Conservation (phyloP, 2,329 filamentous ascomycete species). For the Bertia moriformis region DNA sequence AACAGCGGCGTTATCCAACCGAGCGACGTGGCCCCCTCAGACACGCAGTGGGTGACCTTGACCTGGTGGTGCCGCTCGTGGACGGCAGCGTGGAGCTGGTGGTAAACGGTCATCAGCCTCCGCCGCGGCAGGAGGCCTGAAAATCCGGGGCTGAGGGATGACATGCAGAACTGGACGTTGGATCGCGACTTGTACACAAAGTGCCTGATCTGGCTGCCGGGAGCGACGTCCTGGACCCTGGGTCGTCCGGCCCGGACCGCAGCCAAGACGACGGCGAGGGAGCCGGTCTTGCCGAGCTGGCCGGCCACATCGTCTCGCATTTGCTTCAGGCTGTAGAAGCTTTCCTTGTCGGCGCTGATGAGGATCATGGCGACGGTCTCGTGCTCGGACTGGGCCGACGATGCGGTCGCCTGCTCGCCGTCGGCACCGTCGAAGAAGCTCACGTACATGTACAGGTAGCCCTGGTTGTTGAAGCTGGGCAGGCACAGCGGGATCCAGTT, state of each 20-base stretch:
- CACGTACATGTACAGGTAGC: slow-evolving; percentile 98
- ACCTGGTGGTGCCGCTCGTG: slow-evolving; percentile 73
- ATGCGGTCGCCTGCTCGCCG: slow-evolving; percentile 21
- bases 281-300: slow-evolving; percentile 63
- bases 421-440: slow-evolving; percentile 66
- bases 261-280: slow-evolving; percentile 57
- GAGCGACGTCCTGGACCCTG: slow-evolving; percentile 58
- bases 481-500: slow-evolving; percentile 96
- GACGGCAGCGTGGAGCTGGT: slow-evolving; percentile 69
- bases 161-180: slow-evolving; percentile 94
- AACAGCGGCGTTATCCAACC: slow-evolving; percentile 86
- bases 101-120: slow-evolving; percentile 71
- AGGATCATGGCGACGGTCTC: slow-evolving; percentile 82
- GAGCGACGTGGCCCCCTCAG: slow-evolving; percentile 60
- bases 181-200: slow-evolving; percentile 90
- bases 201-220: slow-evolving; percentile 68
- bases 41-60: slow-evolving; percentile 71
- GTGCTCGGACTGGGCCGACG: slow-evolving; percentile 45
- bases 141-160: slow-evolving; percentile 62
- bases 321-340: slow-evolving; percentile 75
- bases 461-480: slow-evolving; percentile 90
- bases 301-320: slow-evolving; percentile 48
- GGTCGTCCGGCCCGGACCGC: slow-evolving; percentile 62
- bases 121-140: slow-evolving; percentile 37
- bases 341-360: slow-evolving; percentile 83